Evolutionary conservation across 139 green algal genomes (phyloP), one percentile per base, ranked within the genome.

Genomic region (Tetradesmus lagerheimii): DNA sequence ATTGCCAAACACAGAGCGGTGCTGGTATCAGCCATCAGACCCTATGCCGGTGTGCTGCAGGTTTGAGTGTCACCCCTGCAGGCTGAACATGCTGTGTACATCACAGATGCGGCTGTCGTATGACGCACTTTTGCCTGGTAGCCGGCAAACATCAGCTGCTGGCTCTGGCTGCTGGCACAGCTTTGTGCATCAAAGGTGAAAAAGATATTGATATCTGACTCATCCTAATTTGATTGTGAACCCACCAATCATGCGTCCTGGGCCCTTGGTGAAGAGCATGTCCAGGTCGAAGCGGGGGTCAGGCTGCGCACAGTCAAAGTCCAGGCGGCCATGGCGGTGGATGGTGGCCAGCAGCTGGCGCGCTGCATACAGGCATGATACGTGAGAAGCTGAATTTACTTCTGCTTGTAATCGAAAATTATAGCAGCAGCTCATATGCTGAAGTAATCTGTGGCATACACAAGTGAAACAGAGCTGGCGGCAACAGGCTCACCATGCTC

Each of bases 181-280:
- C 45, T 57, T 9, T 57, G 14, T 12, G n/a, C n/a, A n/a, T n/a
- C n/a, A n/a, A n/a, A n/a, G n/a, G n/a, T n/a, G n/a, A n/a, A 62
- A 14, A 1, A 62, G 6, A 18, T 20, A 62, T 62, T 62, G 6
- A 14, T 62, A 14, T 62, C 47, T 50, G 8, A 50, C 43, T 14
- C 43, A 50, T 50, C 4, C 5, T 14, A 14, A 8, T 50, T 14
- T 23, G 47, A 11, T 62, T 12, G 18, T 62, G 1, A 62, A 9
- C 57, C 20, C 16, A 71, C 57, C 92, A 0, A 94, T 75, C 92
- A 94, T 94, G 50, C 92, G 85, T 0, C 92, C 92, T 31, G 92
- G 92, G 16, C 92, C 92, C 34, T 67, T 79, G 20, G 86, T 94
- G 85, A 85, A 92, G 6, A 93, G 87, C 79, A 39, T 77, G 39